Evolutionary conservation across 768 basidiomycete genomes (phyloP).

Genomic region (Hydnum rufescens): DNA sequence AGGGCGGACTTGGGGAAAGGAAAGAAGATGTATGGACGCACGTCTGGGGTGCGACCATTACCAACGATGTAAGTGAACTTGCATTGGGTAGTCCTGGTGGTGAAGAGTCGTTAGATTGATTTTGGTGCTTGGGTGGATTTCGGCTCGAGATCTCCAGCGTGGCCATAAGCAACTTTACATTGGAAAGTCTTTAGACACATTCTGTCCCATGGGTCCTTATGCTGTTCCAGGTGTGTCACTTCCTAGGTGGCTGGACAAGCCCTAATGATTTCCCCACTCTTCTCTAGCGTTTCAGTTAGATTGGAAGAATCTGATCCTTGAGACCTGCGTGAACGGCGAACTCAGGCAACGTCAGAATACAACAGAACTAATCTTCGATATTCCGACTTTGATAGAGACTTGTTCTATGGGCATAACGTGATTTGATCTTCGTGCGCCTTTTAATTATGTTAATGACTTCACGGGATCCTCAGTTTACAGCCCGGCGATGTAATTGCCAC

Average conservation of each 20-base stretch:
- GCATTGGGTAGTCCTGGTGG: background rate
- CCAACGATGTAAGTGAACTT: conserved; percentile 8
- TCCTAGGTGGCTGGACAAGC: background rate
- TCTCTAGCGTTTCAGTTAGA: conserved; percentile 12
- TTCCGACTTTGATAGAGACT: conserved; percentile 16
- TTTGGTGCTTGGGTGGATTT: conserved; percentile 9
- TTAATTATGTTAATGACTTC: background rate
- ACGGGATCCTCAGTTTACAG: background rate
- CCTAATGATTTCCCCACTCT: background rate
- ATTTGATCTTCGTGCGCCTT: conserved; percentile 9
- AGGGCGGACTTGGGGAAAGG: conserved; percentile 12
- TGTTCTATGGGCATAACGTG: conserved; percentile 14
- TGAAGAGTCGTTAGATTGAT: no score
- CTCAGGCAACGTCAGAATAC: conserved; percentile 13
- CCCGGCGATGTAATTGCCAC: conserved; percentile 16
- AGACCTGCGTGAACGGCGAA: conserved; percentile 14
- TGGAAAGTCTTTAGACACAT: conserved; percentile 15
- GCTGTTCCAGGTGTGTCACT: conserved; percentile 6
- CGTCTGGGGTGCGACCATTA: conserved; percentile 13
- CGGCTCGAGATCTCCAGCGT: conserved; percentile 16
- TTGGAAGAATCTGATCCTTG: conserved; percentile 12
- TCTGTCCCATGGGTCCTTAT: conserved; percentile 16
- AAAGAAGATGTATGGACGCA: conserved; percentile 16
- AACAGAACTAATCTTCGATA: conserved; percentile 15
- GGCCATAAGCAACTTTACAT: conserved; percentile 18